Evolutionary conservation across 1,284 basidiomycete genomes (phyloP), one percentile per base, ranked within the genome.

Genomic region (Polyporus tsugae): DNA sequence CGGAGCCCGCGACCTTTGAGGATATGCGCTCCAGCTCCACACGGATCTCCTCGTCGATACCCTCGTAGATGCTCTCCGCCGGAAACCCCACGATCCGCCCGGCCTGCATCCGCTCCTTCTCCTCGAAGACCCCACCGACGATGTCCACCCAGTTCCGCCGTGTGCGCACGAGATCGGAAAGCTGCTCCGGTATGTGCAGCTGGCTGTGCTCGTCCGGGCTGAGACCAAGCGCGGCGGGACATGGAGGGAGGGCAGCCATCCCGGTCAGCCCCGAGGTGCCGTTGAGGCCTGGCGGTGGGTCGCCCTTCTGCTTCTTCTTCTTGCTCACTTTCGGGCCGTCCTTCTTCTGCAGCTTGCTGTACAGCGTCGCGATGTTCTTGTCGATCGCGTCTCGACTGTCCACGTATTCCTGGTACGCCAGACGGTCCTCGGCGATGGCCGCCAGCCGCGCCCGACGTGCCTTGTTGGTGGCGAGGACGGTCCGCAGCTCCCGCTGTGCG

Each of bases 361-460:
- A 93, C 29, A 90, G 82, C n/a, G 84, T 85, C 53, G 84, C 80
- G 75, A 97, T 93, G 74, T 91, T 90, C 82, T 90, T 92, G 82
- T 97, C 96, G 57, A 97, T 85, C 5, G 91, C 86, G 67, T 96
- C 95, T 19, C 94, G 88, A 6, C 89, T 79, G 39, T 93, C 90
- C 70, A 94, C 81, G 80, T 96, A 97, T 75, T 97, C 95, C 77
- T 95, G 94, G 78, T 95, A 95, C 4, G 91, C 96, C 59, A 99
- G 87, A 22, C 96, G 88, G 74, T 95, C 93, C 72, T 91, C 90
- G n/a, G 95, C 95, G 69, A 96, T 88, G 22, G 86, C 83, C 25
- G 86, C 87, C 1, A 99, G 86, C 0, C 93, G 90, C 33, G 81
- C 81, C 77, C 93, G 94, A 33, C 97, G 92, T 13, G 89, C 87